Evolutionary conservation across 371 early-diverging fungal genomes (phyloP).

Genomic region (Apophysomyces ossiformis): DNA sequence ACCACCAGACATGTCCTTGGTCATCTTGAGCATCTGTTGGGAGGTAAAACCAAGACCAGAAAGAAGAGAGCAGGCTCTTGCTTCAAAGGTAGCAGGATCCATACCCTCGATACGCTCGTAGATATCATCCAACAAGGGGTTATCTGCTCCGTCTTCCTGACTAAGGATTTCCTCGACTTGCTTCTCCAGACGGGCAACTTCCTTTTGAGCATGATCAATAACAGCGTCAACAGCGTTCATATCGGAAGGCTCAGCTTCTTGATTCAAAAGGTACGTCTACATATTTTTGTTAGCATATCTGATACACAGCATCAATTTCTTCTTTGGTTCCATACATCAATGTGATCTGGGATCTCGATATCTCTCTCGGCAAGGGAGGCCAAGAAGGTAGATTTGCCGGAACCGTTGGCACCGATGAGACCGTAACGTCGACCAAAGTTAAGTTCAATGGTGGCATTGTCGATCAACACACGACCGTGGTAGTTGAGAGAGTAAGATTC

Average conservation of each 20-base stretch:
- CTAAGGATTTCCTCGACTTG: slow-evolving; percentile 87
- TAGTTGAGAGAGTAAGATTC: slow-evolving; percentile 93
- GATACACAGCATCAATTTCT: slow-evolving; percentile 10
- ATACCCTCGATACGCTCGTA: slow-evolving; percentile 93
- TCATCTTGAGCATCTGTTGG: slow-evolving; percentile 39
- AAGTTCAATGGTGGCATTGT: slow-evolving; percentile 94
- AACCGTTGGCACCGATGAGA: slow-evolving; percentile 97
- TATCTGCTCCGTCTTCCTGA: slow-evolving; percentile 84
- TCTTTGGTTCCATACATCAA: slow-evolving; percentile 74
- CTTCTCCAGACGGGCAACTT: slow-evolving; percentile 88
- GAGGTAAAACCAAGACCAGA: slow-evolving; percentile 65
- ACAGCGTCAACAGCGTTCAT: slow-evolving; percentile 91
- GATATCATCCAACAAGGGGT: slow-evolving; percentile 89
- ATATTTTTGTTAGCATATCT: neutral
- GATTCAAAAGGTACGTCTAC: slow-evolving; percentile 91
- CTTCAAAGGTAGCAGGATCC: slow-evolving; percentile 89
- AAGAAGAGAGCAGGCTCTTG: slow-evolving; percentile 66
- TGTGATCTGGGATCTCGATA: slow-evolving; percentile 95
- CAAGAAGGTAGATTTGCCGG: slow-evolving; percentile 98
- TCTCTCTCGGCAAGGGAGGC: slow-evolving; percentile 93
- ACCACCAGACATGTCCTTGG: slow-evolving; percentile 80
- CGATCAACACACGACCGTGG: slow-evolving; percentile 91
- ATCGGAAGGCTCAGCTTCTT: slow-evolving; percentile 95
- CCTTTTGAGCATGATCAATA: slow-evolving; percentile 86
- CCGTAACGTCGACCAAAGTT: slow-evolving; percentile 98